Evolutionary conservation across 2,329 filamentous ascomycete species (phyloP), one percentile per base, ranked within the genome.

Genomic region (Teratosphaeria gauchensis): DNA sequence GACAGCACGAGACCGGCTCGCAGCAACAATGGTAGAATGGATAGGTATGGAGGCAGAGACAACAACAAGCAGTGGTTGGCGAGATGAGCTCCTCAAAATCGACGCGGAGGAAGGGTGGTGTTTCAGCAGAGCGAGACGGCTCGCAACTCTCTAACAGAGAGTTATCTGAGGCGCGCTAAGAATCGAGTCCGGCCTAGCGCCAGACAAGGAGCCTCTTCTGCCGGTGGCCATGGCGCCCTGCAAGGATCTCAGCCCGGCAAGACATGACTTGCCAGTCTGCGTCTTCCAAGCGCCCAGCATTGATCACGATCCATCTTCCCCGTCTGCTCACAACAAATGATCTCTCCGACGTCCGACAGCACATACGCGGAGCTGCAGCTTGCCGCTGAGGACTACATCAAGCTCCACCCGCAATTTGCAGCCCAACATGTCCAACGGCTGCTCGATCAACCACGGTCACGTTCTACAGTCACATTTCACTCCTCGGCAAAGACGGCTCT

Each of bases 1-100:
- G 30, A 19, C 21, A 32, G 32, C 33, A 28, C 56, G 56, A 58
- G 56, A 42, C 56, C 56, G 53, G 56, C 56, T 58, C 56, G 56
- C 51, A 48, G 33, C 51, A 21, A 42, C 53, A 33, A 54, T 52
- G 32, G 46, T 9, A 55, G 53, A 46, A 55, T 28, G 51, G 16
- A 31, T 57, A 24, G 24, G 54, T 56, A 56, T 48, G 38, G 38
- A n/a, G 35, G 11, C 3, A 31, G 31, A 38, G 55, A 48, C 42
- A 24, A 48, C 42, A 48, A 11, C 42, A 7, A 48, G 42, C n/a
- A 48, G 42, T n/a, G 42, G 42, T 48, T 48, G 42, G 42, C 42
- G 16, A 35, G 33, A 48, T 48, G 42, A 48, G 42, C 42, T 48
- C 21, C 42, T 48, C 42, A 48, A 48, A 48, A 48, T 48, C 42